Percentiles rank a stretch among this genome's conserved stretches.
These are phyloP conservation scores for Aurifilum marmelostoma DNA, from an alignment of 2,329 filamentous ascomycete species.

Conservation along the genomic window DNA sequence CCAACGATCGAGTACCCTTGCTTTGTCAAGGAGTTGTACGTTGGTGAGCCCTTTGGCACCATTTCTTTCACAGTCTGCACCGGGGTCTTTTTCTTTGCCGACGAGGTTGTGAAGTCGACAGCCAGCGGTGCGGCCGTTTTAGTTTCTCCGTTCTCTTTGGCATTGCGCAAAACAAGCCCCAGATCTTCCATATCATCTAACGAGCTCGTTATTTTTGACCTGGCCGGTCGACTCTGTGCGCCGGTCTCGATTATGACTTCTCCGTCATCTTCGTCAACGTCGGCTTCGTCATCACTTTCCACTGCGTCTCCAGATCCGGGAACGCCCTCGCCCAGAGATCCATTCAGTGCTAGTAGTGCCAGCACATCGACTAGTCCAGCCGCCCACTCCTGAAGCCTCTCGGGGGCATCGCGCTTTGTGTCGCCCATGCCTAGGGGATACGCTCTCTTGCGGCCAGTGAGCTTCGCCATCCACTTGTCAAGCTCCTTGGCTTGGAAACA, in stretches of 20 bases:
- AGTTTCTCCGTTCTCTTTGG: constrained; percentile 41
- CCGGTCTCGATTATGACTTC: constrained; percentile 56
- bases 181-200: constrained; percentile 87
- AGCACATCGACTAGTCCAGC: constrained; percentile 74
- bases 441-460: constrained; percentile 83
- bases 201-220: constrained; percentile 49
- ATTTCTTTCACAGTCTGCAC: constrained; percentile 74
- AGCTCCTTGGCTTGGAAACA: constrained; percentile 90
- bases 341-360: constrained; percentile 62
- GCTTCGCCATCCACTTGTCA: constrained; percentile 96
- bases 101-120: constrained; percentile 75
- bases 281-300: constrained; percentile 80
- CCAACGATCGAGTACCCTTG: constrained; percentile 96
- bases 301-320: constrained; percentile 79
- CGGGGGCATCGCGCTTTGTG: constrained; percentile 71
- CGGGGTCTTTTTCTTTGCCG: constrained; percentile 51
- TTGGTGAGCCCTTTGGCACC: constrained; percentile 90
- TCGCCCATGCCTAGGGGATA: constrained; percentile 90
- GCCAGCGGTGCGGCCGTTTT: constrained; percentile 60
- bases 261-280: constrained; percentile 60
- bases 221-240: constrained; percentile 44
- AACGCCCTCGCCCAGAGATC: constrained; percentile 66
- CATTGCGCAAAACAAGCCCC: constrained; percentile 63
- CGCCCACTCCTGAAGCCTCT: constrained; percentile 76
- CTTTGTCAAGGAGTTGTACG: constrained; percentile 86